Evolutionary conservation across 306 rosid genomes (phyloP).

Genomic region (Nissolia schottii): DNA sequence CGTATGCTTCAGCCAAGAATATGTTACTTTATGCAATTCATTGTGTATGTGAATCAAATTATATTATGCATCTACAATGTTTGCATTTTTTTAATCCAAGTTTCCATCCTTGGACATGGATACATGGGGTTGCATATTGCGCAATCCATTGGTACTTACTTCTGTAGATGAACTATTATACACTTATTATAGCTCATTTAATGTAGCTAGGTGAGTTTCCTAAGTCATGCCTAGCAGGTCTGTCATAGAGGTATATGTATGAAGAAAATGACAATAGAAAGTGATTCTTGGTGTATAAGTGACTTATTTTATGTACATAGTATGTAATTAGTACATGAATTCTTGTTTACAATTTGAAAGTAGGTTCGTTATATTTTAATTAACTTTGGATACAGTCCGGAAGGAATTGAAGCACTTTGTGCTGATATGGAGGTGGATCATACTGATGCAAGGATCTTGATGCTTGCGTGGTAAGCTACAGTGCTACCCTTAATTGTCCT

Average conservation of each 20-base stretch:
- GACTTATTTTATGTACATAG: background rate
- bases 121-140: background rate
- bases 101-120: constrained; percentile 1
- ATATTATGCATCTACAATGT: background rate
- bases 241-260: background rate
- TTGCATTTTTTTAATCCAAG: background rate
- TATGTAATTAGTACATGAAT: background rate
- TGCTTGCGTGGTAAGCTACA: constrained; percentile 92
- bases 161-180: background rate
- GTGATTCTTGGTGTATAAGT: background rate
- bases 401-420: constrained; percentile 94
- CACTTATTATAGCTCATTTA: background rate
- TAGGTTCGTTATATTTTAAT: background rate
- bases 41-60: background rate
- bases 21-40: background rate
- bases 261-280: background rate
- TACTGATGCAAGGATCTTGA: constrained; percentile 92
- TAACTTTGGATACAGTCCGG: constrained; percentile 70
- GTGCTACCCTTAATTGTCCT: background rate
- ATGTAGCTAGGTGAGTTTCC: constrained; percentile 17
- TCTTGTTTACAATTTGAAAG: constrained; percentile 8
- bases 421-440: constrained; percentile 85
- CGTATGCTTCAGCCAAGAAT: constrained; percentile 33
- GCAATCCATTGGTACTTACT: background rate
- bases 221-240: background rate